Evolutionary conservation across 202 grass and related monocot genomes (phyloP), one percentile per base, ranked within the genome.

Genomic region (Miscanthus sacchariflorus): DNA sequence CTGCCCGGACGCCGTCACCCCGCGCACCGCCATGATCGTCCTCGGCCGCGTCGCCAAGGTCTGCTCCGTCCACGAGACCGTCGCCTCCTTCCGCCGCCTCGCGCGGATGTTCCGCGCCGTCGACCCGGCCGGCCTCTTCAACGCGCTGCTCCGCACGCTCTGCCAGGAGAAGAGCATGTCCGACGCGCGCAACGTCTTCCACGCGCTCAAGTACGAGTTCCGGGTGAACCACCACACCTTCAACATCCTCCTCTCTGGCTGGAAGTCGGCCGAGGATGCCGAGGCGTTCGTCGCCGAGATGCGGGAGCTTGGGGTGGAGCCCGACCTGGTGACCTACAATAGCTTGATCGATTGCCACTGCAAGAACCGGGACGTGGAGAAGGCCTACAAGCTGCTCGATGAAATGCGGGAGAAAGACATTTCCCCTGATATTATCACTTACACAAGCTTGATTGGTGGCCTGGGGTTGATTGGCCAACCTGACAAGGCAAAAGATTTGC

Each of bases 131-230:
- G 75, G 63, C 12, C 58, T 92, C 85, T 96, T 98, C 85, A 98
- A 98, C 45, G 92, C 96, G 69, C 76, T 98, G 70, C 88, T 98
- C 82, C 89, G 96, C 88, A 96, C 92, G 70, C 87, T 96, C 40
- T 98, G 89, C 84, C 94, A 96, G 89, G 93, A 96, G 94, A 98
- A 98, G 89, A 95, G 90, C 92, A 96, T 98, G 94, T 65, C 65
- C 7, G 92, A 96, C 80, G 94, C 91, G 46, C 87, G 93, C 68
- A 98, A 94, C 74, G 93, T 94, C 79, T 96, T 90, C 87, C 96
- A 98, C 38, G 80, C 78, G 24, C 87, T 96, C 80, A 98, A 98
- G 89, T 85, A 94, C 75, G 93, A 98, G 50, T 98, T 98, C 83
- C 74, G 50, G 81, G 90, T 93, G 28, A 96, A 94, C 84, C 84